Evolutionary conservation across 2,329 filamentous ascomycete species (phyloP).

Genomic region (Lasiodiplodia sp.): DNA sequence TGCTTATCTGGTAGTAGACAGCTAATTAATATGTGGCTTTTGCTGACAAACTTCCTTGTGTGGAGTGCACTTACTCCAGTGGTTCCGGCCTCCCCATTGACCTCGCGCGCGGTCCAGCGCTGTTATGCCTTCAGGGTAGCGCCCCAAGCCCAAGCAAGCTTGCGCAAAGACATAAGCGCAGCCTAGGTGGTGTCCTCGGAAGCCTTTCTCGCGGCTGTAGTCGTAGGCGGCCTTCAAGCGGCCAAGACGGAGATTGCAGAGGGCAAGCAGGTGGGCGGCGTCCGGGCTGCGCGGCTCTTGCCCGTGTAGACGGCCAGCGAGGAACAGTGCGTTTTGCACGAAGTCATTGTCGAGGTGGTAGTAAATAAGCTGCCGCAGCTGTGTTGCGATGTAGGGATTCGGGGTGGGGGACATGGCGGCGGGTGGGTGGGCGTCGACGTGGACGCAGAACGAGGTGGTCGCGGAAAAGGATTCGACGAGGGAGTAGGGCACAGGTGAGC

Average conservation of each 20-base stretch:
- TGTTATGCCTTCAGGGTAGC: slow-evolving; percentile 79
- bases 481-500: slow-evolving; percentile 5
- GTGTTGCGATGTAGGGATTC: slow-evolving; percentile 63
- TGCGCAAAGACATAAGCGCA: slow-evolving; percentile 94
- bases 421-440: slow-evolving; percentile 1
- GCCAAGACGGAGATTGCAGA: slow-evolving; percentile 83
- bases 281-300: slow-evolving; percentile 84
- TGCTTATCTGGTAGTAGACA: slow-evolving; percentile 65
- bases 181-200: slow-evolving; percentile 77
- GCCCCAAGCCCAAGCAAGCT: slow-evolving; percentile 80
- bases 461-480: background rate
- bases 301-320: slow-evolving; percentile 83
- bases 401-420: slow-evolving; percentile 59
- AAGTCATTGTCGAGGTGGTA: slow-evolving; percentile 89
- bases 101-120: slow-evolving; percentile 82
- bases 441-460: slow-evolving; percentile 7
- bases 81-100: slow-evolving; percentile 78
- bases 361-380: slow-evolving; percentile 71
- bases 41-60: background rate
- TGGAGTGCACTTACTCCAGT: slow-evolving; percentile 71
- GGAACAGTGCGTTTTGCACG: slow-evolving; percentile 89
- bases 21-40: background rate
- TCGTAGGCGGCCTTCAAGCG: slow-evolving; percentile 89
- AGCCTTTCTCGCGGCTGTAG: slow-evolving; percentile 73
- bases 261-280: slow-evolving; percentile 80